Conservation (phyloP, 495 filamentous ascomycete genomes). For the Aspergillus asperescens region DNA sequence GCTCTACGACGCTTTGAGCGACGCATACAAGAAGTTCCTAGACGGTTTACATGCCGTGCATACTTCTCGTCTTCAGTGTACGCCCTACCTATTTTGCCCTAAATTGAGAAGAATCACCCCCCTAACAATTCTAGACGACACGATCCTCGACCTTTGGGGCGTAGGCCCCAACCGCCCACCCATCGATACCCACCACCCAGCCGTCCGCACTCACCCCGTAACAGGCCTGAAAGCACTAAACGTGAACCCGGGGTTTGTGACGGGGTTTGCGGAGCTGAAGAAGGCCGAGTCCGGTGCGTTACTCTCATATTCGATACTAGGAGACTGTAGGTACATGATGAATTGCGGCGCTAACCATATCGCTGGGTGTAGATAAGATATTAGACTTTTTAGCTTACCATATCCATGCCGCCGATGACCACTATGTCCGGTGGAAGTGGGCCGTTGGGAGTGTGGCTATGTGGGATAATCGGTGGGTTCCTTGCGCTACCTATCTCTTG, state of each 20-base stretch:
- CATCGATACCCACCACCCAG: slow-evolving; percentile 51
- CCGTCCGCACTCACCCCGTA: slow-evolving; percentile 51
- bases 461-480: slow-evolving; percentile 48
- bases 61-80: slow-evolving; percentile 44
- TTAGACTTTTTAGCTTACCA: slow-evolving; percentile 48
- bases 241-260: slow-evolving; percentile 47
- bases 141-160: slow-evolving; percentile 44
- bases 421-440: slow-evolving; percentile 52
- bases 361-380: slow-evolving; percentile 32
- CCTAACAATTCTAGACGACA: slow-evolving; percentile 22
- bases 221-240: slow-evolving; percentile 49
- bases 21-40: slow-evolving; percentile 41
- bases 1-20: slow-evolving; percentile 46
- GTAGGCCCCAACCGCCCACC: slow-evolving; percentile 45
- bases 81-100: not conserved
- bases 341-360: slow-evolving; percentile 5
- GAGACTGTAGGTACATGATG: not conserved
- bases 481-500: too few relatives aligned
- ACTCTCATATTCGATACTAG: not conserved
- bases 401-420: slow-evolving; percentile 50
- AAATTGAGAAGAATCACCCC: slow-evolving; percentile 26
- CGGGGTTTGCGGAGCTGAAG: slow-evolving; percentile 51
- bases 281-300: slow-evolving; percentile 39
- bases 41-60: slow-evolving; percentile 48
- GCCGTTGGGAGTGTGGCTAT: slow-evolving; percentile 49